phyloP scores from a whole-genome alignment of 2,329 filamentous ascomycete genomes.

The Fusarium sp. region DNA sequence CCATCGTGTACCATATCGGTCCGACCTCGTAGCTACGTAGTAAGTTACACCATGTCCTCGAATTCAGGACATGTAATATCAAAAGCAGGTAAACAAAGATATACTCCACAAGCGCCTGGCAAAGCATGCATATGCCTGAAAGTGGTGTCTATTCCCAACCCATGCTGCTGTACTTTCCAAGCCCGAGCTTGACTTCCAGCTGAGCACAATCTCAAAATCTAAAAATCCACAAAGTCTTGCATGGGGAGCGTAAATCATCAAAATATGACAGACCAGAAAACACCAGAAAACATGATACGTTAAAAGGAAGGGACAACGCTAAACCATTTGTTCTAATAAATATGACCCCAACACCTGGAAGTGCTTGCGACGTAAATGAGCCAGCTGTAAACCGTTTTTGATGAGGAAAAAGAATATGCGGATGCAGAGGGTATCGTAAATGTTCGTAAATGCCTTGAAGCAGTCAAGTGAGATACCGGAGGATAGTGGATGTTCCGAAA shows the following conservation, averaged over 20 bases:
- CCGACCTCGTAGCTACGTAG: slow-evolving; percentile 1
- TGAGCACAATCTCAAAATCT: slow-evolving; percentile 17
- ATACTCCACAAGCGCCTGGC: slow-evolving; percentile 17
- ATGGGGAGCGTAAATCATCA: slow-evolving; percentile 31
- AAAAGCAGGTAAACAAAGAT: slow-evolving; percentile 14
- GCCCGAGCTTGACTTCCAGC: slow-evolving; percentile 31
- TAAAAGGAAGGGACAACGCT: slow-evolving; percentile 8
- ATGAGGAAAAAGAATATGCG: slow-evolving; percentile 5
- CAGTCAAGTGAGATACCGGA: slow-evolving; percentile 24
- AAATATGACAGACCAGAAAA: slow-evolving; percentile 24
- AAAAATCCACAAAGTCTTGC: slow-evolving; percentile 18
- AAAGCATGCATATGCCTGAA: slow-evolving; percentile 23
- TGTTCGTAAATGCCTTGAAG: slow-evolving; percentile 39
- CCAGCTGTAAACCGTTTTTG: slow-evolving; percentile 2
- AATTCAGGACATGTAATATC: neutral
- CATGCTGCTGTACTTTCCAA: slow-evolving; percentile 24
- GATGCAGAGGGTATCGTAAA: slow-evolving; percentile 40
- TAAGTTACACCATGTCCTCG: neutral
- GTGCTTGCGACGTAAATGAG: slow-evolving; percentile 24
- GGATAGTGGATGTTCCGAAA: slow-evolving; percentile 2
- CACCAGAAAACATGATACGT: neutral
- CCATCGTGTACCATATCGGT: neutral
- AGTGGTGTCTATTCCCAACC: slow-evolving; percentile 32
- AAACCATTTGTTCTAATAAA: slow-evolving; percentile 19
- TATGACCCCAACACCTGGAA: slow-evolving; percentile 40